Percentiles rank a stretch among this genome's conserved stretches.
Evolutionary conservation across 176 grass and related monocot genomes (phyloP).

Genomic region (Panicum miliaceum): DNA sequence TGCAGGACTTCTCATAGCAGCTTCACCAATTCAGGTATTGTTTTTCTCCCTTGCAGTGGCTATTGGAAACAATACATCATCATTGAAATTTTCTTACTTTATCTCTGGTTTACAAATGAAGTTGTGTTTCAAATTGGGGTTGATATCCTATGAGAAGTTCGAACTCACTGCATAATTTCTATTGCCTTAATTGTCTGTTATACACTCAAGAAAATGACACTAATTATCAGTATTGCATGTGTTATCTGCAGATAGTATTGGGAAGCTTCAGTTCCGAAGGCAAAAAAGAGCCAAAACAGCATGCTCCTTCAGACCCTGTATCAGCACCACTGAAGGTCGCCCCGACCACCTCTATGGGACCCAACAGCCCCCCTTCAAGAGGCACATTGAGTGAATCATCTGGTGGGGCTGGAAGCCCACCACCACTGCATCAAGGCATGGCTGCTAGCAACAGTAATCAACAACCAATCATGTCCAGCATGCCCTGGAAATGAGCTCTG

Average conservation of each 20-base stretch:
- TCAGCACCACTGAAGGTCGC: constrained; percentile 45
- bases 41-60: constrained; percentile 18
- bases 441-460: constrained; percentile 57
- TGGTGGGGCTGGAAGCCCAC: constrained; percentile 71
- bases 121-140: background rate
- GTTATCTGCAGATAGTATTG: constrained; percentile 63
- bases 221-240: background rate
- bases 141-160: background rate
- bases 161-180: constrained; percentile 5
- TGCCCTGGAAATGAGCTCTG: constrained; percentile 82
- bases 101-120: background rate
- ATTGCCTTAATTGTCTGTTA: background rate
- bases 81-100: background rate
- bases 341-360: constrained; percentile 21
- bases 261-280: constrained; percentile 83
- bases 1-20: constrained; percentile 84
- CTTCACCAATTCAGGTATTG: constrained; percentile 86
- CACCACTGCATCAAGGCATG: constrained; percentile 57
- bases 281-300: constrained; percentile 63
- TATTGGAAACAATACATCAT: background rate
- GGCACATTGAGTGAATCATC: constrained; percentile 78
- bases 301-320: constrained; percentile 41
- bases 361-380: constrained; percentile 70
- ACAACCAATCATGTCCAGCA: constrained; percentile 60
- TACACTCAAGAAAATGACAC: background rate